phyloP scores from a whole-genome alignment of 2,329 filamentous ascomycete genomes.

The Colletotrichum cuscutae region DNA sequence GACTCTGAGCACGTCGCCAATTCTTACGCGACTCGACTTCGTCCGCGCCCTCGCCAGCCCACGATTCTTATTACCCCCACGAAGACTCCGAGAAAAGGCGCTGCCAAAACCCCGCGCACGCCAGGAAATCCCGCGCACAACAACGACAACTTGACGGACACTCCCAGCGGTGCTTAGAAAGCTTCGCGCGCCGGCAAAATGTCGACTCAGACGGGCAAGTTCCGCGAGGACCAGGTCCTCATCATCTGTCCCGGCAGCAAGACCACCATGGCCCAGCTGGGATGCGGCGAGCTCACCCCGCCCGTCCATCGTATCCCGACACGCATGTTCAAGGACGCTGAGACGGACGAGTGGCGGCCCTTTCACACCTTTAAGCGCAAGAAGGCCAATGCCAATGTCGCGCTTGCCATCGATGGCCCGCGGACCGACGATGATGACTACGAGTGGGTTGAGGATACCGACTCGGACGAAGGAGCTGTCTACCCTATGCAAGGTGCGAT shows the following conservation, averaged over 20 bases:
- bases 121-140: background rate
- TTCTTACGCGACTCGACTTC: conserved; percentile 27
- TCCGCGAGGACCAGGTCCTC: conserved; percentile 73
- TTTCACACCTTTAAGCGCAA: conserved; percentile 78
- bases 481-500: conserved; percentile 77
- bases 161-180: conserved; percentile 1
- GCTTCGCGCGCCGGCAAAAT: conserved; percentile 47
- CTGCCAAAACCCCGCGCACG: background rate
- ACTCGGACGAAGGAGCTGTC: conserved; percentile 88
- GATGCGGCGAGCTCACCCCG: conserved; percentile 89
- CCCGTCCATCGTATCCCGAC: conserved; percentile 88
- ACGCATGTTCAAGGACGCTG: conserved; percentile 91
- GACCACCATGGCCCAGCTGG: conserved; percentile 90
- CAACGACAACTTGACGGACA: conserved; percentile 1
- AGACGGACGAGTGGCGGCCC: conserved; percentile 79
- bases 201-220: conserved; percentile 68
- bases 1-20: conserved; percentile 7
- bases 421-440: conserved; percentile 63
- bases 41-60: conserved; percentile 20
- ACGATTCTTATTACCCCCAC: conserved; percentile 16
- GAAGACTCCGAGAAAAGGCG: conserved; percentile 10
- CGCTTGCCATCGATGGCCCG: conserved; percentile 27
- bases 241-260: conserved; percentile 86
- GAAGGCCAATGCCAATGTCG: conserved; percentile 50
- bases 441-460: conserved; percentile 88